Conservation (phyloP, 208 protist genomes). For the Crithidia sp. region DNA sequence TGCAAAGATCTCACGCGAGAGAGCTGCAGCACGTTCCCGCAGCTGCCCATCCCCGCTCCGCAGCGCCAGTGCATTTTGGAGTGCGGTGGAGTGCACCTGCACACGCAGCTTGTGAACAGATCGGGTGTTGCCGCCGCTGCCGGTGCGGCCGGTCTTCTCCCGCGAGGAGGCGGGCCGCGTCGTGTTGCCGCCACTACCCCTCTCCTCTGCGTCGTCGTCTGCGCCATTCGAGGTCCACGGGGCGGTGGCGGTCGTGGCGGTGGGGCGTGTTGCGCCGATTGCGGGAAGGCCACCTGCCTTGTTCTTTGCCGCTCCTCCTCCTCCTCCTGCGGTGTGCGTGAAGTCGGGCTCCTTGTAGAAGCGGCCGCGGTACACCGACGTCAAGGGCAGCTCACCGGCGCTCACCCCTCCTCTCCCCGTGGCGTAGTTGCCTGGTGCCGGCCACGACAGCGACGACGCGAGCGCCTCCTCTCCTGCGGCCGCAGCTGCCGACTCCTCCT, state of each 20-base stretch:
- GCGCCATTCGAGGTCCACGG: too few species aligned
- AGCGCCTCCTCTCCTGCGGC: not conserved
- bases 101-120: constrained; percentile 32
- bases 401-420: not conserved
- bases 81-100: constrained; percentile 43
- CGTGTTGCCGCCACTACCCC: too few species aligned
- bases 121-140: constrained; percentile 5
- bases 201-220: not conserved
- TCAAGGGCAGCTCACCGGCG: not conserved
- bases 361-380: constrained; percentile 6
- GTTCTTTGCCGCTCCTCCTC: not conserved
- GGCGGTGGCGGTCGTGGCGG: too few species aligned
- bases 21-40: constrained; percentile 17
- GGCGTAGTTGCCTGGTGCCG: not conserved
- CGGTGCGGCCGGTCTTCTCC: constrained; percentile 2
- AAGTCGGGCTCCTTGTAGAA: constrained; percentile 11
- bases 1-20: constrained; percentile 51
- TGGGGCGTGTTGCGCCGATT: not conserved
- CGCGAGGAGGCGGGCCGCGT: not conserved
- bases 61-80: constrained; percentile 39
- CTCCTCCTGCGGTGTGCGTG: not conserved
- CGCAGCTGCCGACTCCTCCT: constrained; percentile 7
- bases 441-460: constrained; percentile 1
- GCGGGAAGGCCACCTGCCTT: not conserved
- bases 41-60: constrained; percentile 22